Evolutionary conservation across 768 basidiomycete species (phyloP).

Genomic region (Leccinum pellstonianum): DNA sequence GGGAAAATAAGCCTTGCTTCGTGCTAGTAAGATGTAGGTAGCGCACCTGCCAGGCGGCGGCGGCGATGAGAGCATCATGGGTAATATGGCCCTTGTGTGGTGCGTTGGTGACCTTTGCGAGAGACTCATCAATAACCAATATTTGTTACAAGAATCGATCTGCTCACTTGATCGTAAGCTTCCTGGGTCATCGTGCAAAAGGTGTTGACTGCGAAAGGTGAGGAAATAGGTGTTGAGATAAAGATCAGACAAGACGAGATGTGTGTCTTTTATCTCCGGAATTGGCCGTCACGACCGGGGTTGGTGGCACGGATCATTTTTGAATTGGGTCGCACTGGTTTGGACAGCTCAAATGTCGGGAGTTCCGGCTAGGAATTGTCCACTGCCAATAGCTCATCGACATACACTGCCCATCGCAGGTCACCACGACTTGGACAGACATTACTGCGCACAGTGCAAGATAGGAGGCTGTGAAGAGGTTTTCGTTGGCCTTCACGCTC

Average conservation of each 20-base stretch:
- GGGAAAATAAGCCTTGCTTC: neutral
- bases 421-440: neutral
- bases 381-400: neutral
- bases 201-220: neutral
- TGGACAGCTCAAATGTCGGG: neutral
- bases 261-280: conserved; percentile 15
- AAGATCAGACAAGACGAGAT: conserved; percentile 11
- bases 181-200: conserved; percentile 15
- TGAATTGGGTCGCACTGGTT: conserved; percentile 5
- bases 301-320: neutral
- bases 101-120: conserved; percentile 42
- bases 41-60: conserved; percentile 61
- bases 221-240: conserved; percentile 4
- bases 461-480: neutral
- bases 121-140: neutral
- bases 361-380: neutral
- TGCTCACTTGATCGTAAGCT: conserved; percentile 24
- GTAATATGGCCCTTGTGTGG: conserved; percentile 58
- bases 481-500: neutral
- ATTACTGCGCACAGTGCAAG: neutral
- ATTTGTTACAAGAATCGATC: neutral
- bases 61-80: conserved; percentile 67
- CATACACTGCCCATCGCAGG: neutral
- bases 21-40: neutral
- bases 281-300: neutral